Conservation (phyloP, 768 basidiomycete genomes). For the Termitomyces sp. region DNA sequence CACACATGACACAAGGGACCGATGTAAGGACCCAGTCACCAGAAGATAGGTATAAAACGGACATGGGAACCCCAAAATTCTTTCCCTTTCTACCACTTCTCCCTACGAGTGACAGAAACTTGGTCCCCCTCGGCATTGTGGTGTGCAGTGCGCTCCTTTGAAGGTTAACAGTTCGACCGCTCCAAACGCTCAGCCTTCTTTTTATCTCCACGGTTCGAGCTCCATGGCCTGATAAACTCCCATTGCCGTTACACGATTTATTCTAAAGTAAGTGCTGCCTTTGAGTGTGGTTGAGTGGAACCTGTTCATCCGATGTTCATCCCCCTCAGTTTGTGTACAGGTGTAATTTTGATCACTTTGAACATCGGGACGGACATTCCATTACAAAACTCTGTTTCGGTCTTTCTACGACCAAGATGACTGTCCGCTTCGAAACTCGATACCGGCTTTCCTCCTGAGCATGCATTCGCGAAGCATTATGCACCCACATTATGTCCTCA, state of each 20-base stretch:
- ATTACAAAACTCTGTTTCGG: neutral
- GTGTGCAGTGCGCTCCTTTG: neutral
- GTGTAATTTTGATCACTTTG: neutral
- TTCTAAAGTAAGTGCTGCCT: neutral
- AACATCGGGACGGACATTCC: neutral
- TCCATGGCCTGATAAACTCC: neutral
- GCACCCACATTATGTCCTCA: neutral
- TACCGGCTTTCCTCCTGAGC: neutral
- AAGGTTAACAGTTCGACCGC: neutral
- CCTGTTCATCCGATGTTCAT: neutral
- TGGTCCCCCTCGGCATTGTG: neutral
- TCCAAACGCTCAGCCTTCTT: neutral
- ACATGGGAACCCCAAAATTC: neutral
- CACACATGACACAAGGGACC: slow-evolving; percentile 10
- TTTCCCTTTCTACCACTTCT: neutral
- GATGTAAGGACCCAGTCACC: slow-evolving; percentile 2
- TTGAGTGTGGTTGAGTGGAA: too few relatives aligned
- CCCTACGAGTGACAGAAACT: neutral
- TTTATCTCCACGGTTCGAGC: neutral
- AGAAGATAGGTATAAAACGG: slow-evolving; percentile 12
- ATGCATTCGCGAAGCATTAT: neutral
- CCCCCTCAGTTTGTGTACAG: neutral
- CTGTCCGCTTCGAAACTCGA: neutral
- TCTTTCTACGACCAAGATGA: neutral
- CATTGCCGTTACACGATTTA: neutral